Evolutionary conservation across 495 filamentous ascomycete genomes (phyloP).

Genomic region (Trichoderma erinaceum): DNA sequence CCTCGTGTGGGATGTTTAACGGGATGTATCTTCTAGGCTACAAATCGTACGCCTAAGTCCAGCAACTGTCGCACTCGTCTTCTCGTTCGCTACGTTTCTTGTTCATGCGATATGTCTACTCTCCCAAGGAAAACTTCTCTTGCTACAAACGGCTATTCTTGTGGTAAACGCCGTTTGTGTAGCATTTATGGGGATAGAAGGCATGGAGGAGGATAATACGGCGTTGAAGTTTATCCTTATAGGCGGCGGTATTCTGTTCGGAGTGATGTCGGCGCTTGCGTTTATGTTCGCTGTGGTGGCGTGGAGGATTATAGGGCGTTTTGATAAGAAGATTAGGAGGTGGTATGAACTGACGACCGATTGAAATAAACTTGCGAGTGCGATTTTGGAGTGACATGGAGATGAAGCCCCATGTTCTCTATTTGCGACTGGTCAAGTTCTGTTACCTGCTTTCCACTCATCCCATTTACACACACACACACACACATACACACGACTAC

Average conservation of each 20-base stretch:
- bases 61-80: not conserved
- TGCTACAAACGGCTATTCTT: conserved; percentile 1
- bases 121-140: not conserved
- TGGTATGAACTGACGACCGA: too few species aligned
- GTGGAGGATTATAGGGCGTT: not conserved
- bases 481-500: too few species aligned
- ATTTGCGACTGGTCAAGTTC: too few species aligned
- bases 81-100: not conserved
- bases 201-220: not conserved
- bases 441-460: too few species aligned
- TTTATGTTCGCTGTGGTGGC: not conserved
- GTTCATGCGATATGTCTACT: not conserved
- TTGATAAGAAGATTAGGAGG: too few species aligned
- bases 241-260: not conserved
- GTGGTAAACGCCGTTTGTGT: not conserved
- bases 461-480: too few species aligned
- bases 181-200: not conserved
- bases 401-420: too few species aligned
- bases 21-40: not conserved
- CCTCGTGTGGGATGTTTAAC: not conserved
- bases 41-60: not conserved
- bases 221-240: not conserved
- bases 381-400: too few species aligned
- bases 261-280: not conserved
- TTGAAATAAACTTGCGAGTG: too few species aligned